These are phyloP conservation scores for Fistulinella prunicolor DNA, from an alignment of 768 basidiomycete species.

Conservation along the genomic window DNA sequence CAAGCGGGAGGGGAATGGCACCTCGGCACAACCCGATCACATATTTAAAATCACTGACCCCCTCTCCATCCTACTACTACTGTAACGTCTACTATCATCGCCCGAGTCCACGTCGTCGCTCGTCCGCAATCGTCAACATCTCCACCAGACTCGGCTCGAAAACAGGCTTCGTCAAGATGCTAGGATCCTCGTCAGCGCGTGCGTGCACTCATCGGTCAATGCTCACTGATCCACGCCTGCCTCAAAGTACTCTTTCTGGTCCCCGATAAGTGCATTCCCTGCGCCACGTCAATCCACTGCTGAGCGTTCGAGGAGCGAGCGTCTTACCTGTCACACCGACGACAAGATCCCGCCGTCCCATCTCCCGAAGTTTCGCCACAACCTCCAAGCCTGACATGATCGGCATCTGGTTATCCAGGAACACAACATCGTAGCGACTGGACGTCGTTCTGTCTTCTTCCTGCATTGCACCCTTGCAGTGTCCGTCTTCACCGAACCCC, in stretches of 20 bases:
- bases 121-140: constrained; percentile 43
- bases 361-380: constrained; percentile 58
- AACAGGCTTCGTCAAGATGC: constrained; percentile 80
- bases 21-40: constrained; percentile 34
- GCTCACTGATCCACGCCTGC: constrained; percentile 75
- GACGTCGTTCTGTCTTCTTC: neutral
- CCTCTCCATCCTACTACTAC: too few relatives aligned
- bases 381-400: constrained; percentile 71
- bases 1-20: constrained; percentile 28
- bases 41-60: too few relatives aligned
- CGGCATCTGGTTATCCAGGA: constrained; percentile 81
- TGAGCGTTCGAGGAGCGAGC: neutral
- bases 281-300: constrained; percentile 9
- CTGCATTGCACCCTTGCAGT: too few relatives aligned
- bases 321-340: constrained; percentile 71
- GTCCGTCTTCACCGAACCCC: neutral
- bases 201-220: neutral
- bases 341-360: constrained; percentile 73
- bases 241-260: constrained; percentile 72
- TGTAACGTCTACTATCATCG: too few relatives aligned
- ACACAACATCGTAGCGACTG: constrained; percentile 42
- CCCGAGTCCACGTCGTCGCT: constrained; percentile 40
- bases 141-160: constrained; percentile 49
- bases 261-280: constrained; percentile 55
- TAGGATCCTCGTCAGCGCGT: constrained; percentile 26